phyloP scores from a whole-genome alignment of 345 rosid species.

The Carallia pectinifolia region DNA sequence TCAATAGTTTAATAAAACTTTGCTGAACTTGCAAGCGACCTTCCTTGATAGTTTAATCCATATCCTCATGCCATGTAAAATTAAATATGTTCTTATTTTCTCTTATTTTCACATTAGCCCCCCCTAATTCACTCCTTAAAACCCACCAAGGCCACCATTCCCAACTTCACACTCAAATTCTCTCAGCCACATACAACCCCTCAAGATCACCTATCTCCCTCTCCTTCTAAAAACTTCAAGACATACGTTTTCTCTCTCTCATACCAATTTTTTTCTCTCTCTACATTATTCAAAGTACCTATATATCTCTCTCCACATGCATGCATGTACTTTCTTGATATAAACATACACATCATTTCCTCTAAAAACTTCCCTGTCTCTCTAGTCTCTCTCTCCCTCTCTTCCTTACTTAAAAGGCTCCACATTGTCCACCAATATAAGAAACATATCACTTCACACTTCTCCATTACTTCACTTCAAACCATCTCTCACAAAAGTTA shows the following conservation, averaged over 20 bases:
- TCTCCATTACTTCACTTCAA: neutral
- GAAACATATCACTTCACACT: neutral
- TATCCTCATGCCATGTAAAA: conserved; percentile 15
- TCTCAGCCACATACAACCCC: neutral
- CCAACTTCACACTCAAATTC: conserved; percentile 15
- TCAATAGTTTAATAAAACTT: conserved; percentile 9
- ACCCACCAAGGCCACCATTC: conserved; percentile 29
- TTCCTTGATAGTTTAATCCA: conserved; percentile 10
- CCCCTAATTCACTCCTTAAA: conserved; percentile 47
- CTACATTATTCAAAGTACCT: neutral
- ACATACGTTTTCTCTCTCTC: neutral
- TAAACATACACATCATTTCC: neutral
- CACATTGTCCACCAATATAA: neutral
- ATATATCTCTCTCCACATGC: neutral
- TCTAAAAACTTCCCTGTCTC: neutral
- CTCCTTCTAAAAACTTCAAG: conserved; percentile 8
- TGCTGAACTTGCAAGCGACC: conserved; percentile 35
- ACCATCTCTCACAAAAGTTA: neutral
- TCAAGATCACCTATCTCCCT: neutral
- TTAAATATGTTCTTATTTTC: conserved; percentile 19
- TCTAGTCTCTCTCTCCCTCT: neutral
- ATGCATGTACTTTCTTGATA: neutral
- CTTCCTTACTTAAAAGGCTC: neutral
- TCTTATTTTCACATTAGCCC: conserved; percentile 33
- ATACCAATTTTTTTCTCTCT: neutral